Base-by-base conservation (phyloP, 805 yeast species). In the Candida ponderosae region DNA sequence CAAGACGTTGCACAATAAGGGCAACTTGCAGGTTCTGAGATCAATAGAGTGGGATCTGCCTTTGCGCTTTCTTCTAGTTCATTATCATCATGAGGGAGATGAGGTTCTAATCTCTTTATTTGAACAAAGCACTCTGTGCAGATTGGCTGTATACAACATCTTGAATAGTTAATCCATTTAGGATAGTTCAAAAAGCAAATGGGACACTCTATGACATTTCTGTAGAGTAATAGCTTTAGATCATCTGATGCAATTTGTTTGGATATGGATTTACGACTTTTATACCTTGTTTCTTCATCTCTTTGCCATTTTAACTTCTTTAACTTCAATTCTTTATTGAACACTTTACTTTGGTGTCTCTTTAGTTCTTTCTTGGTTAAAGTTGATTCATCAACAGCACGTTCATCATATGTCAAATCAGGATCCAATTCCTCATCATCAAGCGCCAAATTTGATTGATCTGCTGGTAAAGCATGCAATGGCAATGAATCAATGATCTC, bases 91-190 rank as follows among this genome's bases (percentile, higher is more conserved):
- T 87, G 94, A 2, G 96, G 96, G 26, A 88, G 86, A 60, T 90
- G 97, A 0, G 98, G 97, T 10, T 86, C 95, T 26, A 79, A 63
- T 36, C 98, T 72, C 57, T 85, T 87, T 56, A 90, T 88, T 59
- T 90, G 97, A 10, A 90, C 97, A 71, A 90, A 93, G 56, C 98
- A 90, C 60, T 90, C 97, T 2, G 96, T 74, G 61, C 98, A 93
- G 17, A 90, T 88, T 2, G 95, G 89, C 57, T 90, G 97, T 35
- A 74, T 73, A 57, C 98, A 90, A 59, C 98, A 90, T 32, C 95
- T 69, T 8, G 95, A 81, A 37, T 72, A 58, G 61, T 93, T 93
- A 43, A 89, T 59, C 48, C 76, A 74, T 20, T 73, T 68, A 1
- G 97, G 97, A 59, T 81, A 88, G 54, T 72, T 85, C 9, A 93